Evolutionary conservation across 1,139 yeast species (phyloP).

Genomic region (Hyphopichia wangnamkhiaoensis): DNA sequence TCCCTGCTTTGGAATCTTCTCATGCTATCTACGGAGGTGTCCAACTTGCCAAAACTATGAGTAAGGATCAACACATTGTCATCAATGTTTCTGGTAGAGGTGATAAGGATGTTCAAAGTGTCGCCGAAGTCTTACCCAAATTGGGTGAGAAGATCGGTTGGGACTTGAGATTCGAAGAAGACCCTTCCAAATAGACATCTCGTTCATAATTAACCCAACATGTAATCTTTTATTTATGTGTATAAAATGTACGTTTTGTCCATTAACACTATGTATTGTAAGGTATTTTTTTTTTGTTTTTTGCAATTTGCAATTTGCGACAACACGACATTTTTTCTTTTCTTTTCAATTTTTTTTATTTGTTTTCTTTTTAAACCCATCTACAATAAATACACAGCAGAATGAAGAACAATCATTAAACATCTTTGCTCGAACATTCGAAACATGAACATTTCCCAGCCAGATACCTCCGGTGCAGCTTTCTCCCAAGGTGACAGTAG

Average conservation of each 20-base stretch:
- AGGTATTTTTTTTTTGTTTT: too few relatives aligned
- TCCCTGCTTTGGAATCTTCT: conserved; percentile 96
- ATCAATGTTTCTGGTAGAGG: conserved; percentile 97
- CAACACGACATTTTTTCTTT: too few relatives aligned
- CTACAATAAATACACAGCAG: too few relatives aligned
- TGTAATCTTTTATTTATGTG: too few relatives aligned
- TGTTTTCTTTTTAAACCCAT: too few relatives aligned
- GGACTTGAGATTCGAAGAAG: conserved; percentile 87
- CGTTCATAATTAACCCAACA: too few relatives aligned
- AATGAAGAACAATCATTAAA: background rate
- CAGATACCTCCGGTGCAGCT: background rate
- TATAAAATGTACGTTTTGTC: too few relatives aligned
- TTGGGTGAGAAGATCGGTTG: conserved; percentile 91
- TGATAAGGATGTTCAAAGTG: conserved; percentile 97
- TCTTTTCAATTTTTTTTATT: too few relatives aligned
- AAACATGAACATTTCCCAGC: background rate
- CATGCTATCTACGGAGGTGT: conserved; percentile 94
- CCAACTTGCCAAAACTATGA: conserved; percentile 82
- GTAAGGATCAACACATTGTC: conserved; percentile 75
- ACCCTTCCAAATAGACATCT: conserved; percentile 41
- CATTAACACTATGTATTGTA: too few relatives aligned
- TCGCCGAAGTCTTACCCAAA: conserved; percentile 88
- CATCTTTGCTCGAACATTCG: background rate
- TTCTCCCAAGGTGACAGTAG: background rate
- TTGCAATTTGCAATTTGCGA: too few relatives aligned